Percentiles rank a stretch among this genome's conserved stretches.
These are phyloP conservation scores for Thermochaetoides thermophila DNA, from an alignment of 495 filamentous ascomycete genomes.

Conservation along the genomic window DNA sequence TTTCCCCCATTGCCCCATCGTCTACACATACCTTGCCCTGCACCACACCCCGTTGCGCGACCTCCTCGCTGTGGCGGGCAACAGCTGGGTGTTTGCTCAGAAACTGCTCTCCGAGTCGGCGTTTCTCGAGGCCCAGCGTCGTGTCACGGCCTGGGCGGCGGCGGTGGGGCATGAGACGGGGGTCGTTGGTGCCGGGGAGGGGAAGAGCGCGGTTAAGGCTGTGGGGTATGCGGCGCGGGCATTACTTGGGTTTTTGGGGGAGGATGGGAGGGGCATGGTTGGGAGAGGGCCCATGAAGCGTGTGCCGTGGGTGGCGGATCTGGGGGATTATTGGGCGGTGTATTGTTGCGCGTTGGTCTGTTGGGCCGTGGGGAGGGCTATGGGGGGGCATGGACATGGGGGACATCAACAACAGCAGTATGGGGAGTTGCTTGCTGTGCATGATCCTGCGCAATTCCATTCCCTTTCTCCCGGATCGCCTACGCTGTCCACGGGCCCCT, in stretches of 20 bases:
- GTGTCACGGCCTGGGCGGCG: constrained; percentile 23
- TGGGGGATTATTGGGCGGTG: constrained; percentile 35
- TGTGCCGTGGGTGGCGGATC: constrained; percentile 19
- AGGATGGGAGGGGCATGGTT: not conserved
- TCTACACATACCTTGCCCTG: constrained; percentile 33
- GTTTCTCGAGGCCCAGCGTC: constrained; percentile 25
- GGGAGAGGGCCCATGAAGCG: not conserved
- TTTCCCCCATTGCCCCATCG: constrained; percentile 24
- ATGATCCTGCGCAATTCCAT: not conserved
- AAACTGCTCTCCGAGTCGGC: constrained; percentile 23
- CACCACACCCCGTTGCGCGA: constrained; percentile 33
- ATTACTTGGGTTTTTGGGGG: constrained; percentile 14
- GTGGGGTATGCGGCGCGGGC: constrained; percentile 20
- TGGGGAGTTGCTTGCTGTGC: not conserved
- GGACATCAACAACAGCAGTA: not conserved
- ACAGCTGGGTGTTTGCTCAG: constrained; percentile 33
- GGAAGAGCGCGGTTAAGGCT: constrained; percentile 12
- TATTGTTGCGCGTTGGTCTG: constrained; percentile 33
- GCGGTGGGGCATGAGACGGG: constrained; percentile 4
- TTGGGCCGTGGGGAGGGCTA: constrained; percentile 42
- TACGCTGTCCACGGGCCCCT: not conserved
- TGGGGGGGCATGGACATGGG: constrained; percentile 16
- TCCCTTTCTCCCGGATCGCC: not conserved
- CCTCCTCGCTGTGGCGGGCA: constrained; percentile 32
- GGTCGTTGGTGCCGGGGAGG: constrained; percentile 5